Percentiles rank a stretch among this genome's conserved stretches.
These are phyloP conservation scores for Groenewaldozyma salmanticensis DNA, from an alignment of 805 yeast genomes.

Conservation along the genomic window DNA sequence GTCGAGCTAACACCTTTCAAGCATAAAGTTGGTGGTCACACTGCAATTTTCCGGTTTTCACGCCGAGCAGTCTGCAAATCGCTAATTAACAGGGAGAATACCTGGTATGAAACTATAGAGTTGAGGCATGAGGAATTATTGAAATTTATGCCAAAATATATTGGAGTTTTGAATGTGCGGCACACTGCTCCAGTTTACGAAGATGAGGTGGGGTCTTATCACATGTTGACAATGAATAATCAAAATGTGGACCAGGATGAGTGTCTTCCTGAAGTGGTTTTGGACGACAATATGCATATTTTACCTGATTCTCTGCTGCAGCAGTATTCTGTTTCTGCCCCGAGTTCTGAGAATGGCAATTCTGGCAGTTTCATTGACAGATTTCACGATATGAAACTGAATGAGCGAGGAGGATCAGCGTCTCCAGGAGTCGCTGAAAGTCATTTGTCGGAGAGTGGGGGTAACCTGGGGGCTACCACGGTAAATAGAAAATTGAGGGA, in stretches of 20 bases:
- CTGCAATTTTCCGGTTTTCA: constrained; percentile 89
- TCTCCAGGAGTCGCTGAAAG: constrained; percentile 1
- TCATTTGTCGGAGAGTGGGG: background rate
- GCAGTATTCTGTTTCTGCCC: constrained; percentile 43
- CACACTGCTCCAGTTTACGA: constrained; percentile 40
- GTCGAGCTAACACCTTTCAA: constrained; percentile 87
- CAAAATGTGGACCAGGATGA: constrained; percentile 1
- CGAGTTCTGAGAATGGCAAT: constrained; percentile 23
- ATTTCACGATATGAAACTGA: background rate
- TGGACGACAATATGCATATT: constrained; percentile 87
- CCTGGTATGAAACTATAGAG: constrained; percentile 88
- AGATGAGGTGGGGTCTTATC: constrained; percentile 18
- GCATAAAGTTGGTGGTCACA: constrained; percentile 96
- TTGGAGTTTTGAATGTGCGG: constrained; percentile 89
- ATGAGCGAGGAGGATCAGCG: background rate
- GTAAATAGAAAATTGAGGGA: constrained; percentile 66
- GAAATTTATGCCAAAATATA: constrained; percentile 84
- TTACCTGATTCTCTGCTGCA: constrained; percentile 73
- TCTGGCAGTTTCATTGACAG: constrained; percentile 3
- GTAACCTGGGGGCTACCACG: constrained; percentile 48
- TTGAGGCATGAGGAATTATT: constrained; percentile 63
- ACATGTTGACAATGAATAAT: constrained; percentile 2
- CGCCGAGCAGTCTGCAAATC: constrained; percentile 92
- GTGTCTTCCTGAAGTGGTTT: constrained; percentile 66
- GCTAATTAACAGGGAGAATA: constrained; percentile 78